phyloP scores from a whole-genome alignment of 2,329 filamentous ascomycete genomes.

The Phyllosticta capitalensis region DNA sequence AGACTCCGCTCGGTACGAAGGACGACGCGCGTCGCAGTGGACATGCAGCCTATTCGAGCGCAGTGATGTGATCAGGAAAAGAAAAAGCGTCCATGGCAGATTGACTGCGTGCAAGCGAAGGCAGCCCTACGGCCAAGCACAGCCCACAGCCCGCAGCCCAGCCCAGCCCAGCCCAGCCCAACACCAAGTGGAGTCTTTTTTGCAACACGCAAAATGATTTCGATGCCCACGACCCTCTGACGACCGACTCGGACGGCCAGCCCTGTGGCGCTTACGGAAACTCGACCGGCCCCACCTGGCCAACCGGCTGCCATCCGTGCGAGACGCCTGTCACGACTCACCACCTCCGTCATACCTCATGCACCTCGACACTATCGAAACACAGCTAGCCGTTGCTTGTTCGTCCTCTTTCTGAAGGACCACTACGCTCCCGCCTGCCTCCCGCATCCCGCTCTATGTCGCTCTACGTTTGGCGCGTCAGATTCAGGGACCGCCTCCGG shows the following conservation, averaged over 20 bases:
- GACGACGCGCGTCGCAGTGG: neutral
- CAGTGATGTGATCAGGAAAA: neutral
- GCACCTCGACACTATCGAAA: neutral
- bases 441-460: too few relatives aligned
- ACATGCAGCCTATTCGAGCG: neutral
- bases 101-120: neutral
- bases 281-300: neutral
- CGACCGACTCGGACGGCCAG: neutral
- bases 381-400: too few relatives aligned
- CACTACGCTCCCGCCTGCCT: too few relatives aligned
- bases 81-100: neutral
- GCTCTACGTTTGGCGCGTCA: too few relatives aligned
- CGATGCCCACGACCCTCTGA: neutral
- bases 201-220: too few relatives aligned
- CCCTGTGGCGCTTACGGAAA: neutral
- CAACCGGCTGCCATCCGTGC: neutral
- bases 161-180: neutral
- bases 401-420: too few relatives aligned
- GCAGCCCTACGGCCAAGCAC: neutral
- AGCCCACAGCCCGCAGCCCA: neutral
- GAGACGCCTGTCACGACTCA: neutral
- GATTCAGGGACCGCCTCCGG: too few relatives aligned
- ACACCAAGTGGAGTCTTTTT: neutral
- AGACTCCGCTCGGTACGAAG: neutral
- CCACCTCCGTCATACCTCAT: neutral